Evolutionary conservation across 1,284 basidiomycete species (phyloP), one percentile per base, ranked within the genome.

Genomic region (Rugosomyces carneus): DNA sequence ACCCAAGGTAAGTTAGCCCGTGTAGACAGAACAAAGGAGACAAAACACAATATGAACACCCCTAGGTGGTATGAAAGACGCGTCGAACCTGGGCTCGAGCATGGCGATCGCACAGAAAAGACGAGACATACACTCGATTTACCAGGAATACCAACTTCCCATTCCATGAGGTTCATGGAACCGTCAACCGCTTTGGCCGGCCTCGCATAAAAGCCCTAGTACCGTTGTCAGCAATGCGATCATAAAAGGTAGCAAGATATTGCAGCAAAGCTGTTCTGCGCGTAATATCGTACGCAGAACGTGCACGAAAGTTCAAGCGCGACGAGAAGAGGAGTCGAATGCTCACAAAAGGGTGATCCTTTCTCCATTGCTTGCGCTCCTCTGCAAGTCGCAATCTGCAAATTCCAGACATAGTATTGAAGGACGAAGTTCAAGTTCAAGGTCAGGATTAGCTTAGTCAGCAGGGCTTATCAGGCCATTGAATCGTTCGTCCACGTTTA

Each of bases 341-440:
- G 81, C 93, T 67, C 68, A 98, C 95, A 60, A 96, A 98, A 40
- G 96, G 96, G 68, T 99, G 96, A 60, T 99, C 96, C 66, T 95
- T 98, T 53, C 96, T 73, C 96, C 96, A 99, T 60, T 96, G 92
- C 70, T 99, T 99, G 60, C 96, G 83, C 70, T 99, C 96, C 68
- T 99, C 96, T 27, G 93, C 81, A 15, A 96, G 76, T 58, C 93
- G 81, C 32, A 85, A 81, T 61, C 89, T 77, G 64, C 91, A 86
- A 57, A 93, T 84, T 52, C 89, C 80, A 53, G 89, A 80, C 90
- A 92, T 81, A 11, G 29, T n/a, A n/a, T n/a, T n/a, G n/a, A n/a
- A n/a, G n/a, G n/a, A n/a, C n/a, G n/a, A n/a, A n/a, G n/a, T n/a
- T n/a, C n/a, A n/a, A n/a, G n/a, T n/a, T n/a, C n/a, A n/a, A 43